A percentile compares a stretch with the other conserved stretches of the same genome.
phyloP scores from a whole-genome alignment of 345 rosid genomes.

The Brassica rapa region DNA sequence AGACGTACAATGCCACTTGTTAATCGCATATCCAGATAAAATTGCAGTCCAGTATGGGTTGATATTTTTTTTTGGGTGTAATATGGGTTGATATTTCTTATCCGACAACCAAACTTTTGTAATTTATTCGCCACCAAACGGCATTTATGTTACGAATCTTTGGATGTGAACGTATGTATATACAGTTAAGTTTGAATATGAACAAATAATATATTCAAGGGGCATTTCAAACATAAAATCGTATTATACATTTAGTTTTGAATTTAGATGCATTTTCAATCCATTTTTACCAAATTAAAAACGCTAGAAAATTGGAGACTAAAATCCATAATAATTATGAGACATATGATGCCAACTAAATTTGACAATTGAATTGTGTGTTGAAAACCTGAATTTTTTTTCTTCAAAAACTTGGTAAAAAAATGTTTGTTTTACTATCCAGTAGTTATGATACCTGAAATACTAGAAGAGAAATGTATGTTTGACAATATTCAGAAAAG shows the following conservation, averaged over 20 bases:
- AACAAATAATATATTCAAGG: not conserved
- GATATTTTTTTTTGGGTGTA: too few relatives aligned
- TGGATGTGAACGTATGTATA: not conserved
- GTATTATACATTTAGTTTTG: not conserved
- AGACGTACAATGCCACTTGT: not conserved
- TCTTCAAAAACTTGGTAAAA: too few relatives aligned
- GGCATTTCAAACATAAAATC: not conserved
- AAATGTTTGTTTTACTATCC: not conserved
- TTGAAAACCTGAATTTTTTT: not conserved
- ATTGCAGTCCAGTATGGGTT: not conserved
- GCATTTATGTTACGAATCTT: not conserved
- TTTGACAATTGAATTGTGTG: not conserved
- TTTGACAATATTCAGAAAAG: not conserved
- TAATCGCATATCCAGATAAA: not conserved
- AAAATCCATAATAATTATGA: not conserved
- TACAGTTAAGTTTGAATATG: not conserved
- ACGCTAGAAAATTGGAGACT: not conserved
- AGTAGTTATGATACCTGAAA: not conserved
- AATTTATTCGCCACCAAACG: conserved; percentile 2
- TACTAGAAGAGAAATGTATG: not conserved
- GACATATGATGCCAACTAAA: not conserved
- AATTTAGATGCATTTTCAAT: not conserved
- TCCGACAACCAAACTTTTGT: not conserved
- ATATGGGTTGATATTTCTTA: not conserved
- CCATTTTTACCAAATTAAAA: not conserved